Evolutionary conservation across 2,329 filamentous ascomycete genomes (phyloP), one percentile per base, ranked within the genome.

Genomic region (Tolypocladium tropicale): DNA sequence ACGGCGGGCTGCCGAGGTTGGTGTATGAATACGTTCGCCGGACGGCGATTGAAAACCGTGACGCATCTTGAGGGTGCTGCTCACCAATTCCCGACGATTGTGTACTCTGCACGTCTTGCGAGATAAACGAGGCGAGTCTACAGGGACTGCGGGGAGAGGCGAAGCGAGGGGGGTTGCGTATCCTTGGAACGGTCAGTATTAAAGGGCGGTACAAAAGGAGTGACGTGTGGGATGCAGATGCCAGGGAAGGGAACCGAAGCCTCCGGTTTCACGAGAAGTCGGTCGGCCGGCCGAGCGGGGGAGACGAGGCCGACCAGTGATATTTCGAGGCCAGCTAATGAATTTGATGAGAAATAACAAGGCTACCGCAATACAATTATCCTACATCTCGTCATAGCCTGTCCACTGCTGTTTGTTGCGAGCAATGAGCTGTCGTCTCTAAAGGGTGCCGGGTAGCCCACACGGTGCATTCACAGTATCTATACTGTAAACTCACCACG

Each of bases 11-110:
- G 57, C 62, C 61, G 56, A 57, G 56, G 53, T 58, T 60, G 61
- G 52, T 67, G 65, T 67, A 67, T 58, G 62, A 67, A 59, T 63
- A 67, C 10, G 55, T 62, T 57, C 61, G 61, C 59, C 59, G n/a
- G 55, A 57, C 52, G 52, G 54, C 49, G 52, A 46, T 46, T 41
- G 52, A 52, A 52, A n/a, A 23, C 11, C 32, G 33, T 28, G 14
- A n/a, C 16, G 50, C 32, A 37, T 52, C 50, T 37, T 37, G 50
- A 52, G 23, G 50, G 50, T 37, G 50, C 33, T 52, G 50, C 33
- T 48, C 10, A n/a, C 36, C 50, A 16, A 21, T 25, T 18, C 21
- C 32, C n/a, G n/a, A 16, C 50, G 30, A 34, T 52, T 46, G 7
- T 30, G n/a, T 34, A 21, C 39, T 37, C 37, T 37, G 49, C 49